These are phyloP conservation scores for Verbascum thapsus DNA, from an alignment of 257 asterid species.

Conservation along the genomic window DNA sequence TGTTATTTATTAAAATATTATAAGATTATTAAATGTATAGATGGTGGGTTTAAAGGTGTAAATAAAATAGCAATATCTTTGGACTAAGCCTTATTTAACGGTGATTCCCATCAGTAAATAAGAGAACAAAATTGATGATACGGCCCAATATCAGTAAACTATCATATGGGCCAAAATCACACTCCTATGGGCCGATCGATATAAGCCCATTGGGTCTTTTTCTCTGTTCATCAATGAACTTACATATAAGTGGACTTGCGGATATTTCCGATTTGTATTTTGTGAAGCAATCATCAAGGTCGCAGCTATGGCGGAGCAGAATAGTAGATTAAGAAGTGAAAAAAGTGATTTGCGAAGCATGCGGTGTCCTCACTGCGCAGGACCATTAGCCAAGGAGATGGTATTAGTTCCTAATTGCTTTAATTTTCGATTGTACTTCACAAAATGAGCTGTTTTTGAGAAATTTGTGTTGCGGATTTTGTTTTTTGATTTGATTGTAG, in stretches of 20 bases:
- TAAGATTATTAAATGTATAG: too few relatives aligned
- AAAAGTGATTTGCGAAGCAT: constrained; percentile 29
- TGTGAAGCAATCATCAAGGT: background rate
- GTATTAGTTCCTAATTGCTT: constrained; percentile 29
- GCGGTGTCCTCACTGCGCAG: constrained; percentile 79
- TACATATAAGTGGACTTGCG: background rate
- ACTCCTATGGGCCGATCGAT: too few relatives aligned
- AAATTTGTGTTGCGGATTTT: background rate
- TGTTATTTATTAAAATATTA: too few relatives aligned
- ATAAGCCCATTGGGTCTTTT: too few relatives aligned
- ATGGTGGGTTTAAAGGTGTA: background rate
- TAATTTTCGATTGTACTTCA: background rate
- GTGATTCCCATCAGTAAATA: background rate
- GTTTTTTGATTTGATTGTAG: constrained; percentile 40
- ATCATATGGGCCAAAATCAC: too few relatives aligned
- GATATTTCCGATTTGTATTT: background rate
- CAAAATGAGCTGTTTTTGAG: background rate
- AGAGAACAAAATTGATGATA: too few relatives aligned
- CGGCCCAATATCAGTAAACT: too few relatives aligned
- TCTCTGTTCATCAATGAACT: too few relatives aligned
- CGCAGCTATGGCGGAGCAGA: constrained; percentile 37
- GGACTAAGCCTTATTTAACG: constrained; percentile 1
- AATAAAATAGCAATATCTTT: background rate
- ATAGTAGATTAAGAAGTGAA: constrained; percentile 20
- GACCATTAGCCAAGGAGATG: constrained; percentile 80